Evolutionary conservation across 2,329 filamentous ascomycete species (phyloP).

Genomic region (Neofusicoccum kwambonambiense): DNA sequence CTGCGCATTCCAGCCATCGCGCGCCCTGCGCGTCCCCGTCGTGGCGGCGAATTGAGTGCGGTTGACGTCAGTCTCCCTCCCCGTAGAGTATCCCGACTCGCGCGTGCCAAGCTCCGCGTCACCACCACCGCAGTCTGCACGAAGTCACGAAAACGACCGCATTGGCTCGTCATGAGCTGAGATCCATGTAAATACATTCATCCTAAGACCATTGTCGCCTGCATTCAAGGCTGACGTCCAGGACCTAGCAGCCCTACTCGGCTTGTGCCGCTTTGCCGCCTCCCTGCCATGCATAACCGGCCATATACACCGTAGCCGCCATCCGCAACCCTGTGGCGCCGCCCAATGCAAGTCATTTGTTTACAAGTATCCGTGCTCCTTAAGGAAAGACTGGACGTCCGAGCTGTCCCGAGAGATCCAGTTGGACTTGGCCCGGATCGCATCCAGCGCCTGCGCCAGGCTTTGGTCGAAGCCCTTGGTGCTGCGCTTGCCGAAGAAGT

Average conservation of each 20-base stretch:
- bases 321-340: background rate
- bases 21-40: background rate
- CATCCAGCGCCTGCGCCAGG: slow-evolving; percentile 84
- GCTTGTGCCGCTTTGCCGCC: too few species aligned
- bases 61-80: slow-evolving; percentile 9
- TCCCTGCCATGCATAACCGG: background rate
- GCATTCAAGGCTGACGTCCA: background rate
- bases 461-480: slow-evolving; percentile 86
- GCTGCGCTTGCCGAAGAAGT: slow-evolving; percentile 79
- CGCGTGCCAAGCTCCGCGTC: slow-evolving; percentile 6
- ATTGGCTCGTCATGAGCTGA: background rate
- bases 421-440: slow-evolving; percentile 77
- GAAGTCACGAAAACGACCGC: background rate
- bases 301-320: background rate
- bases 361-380: slow-evolving; percentile 61
- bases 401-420: slow-evolving; percentile 75
- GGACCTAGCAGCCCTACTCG: background rate
- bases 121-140: background rate
- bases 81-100: background rate
- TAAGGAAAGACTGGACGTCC: slow-evolving; percentile 74
- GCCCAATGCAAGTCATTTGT: slow-evolving; percentile 8
- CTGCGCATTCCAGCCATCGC: background rate
- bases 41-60: background rate
- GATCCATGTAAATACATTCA: background rate
- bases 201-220: background rate